Percentiles rank a stretch among this genome's conserved stretches.
phyloP scores from a whole-genome alignment of 306 rosid genomes.

The Luffa acutangula region DNA sequence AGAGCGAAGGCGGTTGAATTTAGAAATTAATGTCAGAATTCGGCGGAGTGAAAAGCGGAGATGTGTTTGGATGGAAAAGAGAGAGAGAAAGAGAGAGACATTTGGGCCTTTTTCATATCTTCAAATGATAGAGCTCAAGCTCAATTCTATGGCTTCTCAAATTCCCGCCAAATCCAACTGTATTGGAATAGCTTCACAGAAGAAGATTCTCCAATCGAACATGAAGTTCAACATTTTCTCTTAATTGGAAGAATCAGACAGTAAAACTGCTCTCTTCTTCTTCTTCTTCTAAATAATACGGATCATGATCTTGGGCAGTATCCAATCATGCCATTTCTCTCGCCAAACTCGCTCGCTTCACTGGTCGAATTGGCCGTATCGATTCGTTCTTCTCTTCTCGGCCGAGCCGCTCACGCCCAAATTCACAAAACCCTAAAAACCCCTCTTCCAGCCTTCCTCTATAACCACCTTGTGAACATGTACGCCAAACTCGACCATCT shows the following conservation, averaged over 20 bases:
- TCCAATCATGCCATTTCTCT: conserved; percentile 31
- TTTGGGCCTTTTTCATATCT: not conserved
- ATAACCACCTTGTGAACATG: conserved; percentile 74
- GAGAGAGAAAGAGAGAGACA: not conserved
- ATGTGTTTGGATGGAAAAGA: not conserved
- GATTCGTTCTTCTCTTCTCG: conserved; percentile 30
- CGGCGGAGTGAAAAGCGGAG: conserved; percentile 4
- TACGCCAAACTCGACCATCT: conserved; percentile 73
- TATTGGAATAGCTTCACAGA: not conserved
- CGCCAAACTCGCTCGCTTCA: conserved; percentile 36
- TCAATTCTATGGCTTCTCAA: not conserved
- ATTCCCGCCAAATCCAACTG: conserved; percentile 6
- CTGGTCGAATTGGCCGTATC: conserved; percentile 50
- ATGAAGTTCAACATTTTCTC: not conserved
- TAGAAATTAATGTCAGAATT: not conserved
- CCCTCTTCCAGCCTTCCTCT: conserved; percentile 55
- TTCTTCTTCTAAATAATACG: not conserved
- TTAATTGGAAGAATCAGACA: not conserved
- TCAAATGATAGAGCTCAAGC: not conserved
- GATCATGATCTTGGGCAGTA: conserved; percentile 11
- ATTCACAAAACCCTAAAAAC: conserved; percentile 36
- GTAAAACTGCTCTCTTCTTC: not conserved
- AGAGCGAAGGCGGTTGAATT: not conserved
- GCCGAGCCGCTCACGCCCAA: conserved; percentile 62
- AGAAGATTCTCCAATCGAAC: not conserved